Percentiles rank a stretch among this genome's conserved stretches.
Evolutionary conservation across 495 filamentous ascomycete genomes (phyloP).

Genomic region (Annulohypoxylon nitens): DNA sequence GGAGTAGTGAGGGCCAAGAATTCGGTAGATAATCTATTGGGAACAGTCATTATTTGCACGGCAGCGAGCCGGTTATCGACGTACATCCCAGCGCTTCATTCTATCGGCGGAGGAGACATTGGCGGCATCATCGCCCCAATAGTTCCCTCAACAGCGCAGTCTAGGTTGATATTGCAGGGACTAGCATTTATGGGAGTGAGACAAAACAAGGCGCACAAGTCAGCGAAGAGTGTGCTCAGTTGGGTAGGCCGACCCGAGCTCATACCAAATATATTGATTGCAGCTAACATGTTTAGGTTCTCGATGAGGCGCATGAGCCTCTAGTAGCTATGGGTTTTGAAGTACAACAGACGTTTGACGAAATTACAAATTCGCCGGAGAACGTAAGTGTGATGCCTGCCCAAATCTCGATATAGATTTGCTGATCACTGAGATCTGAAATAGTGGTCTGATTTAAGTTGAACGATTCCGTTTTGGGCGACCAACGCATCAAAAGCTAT

Average conservation of each 20-base stretch:
- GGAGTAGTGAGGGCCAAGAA: slow-evolving; percentile 86
- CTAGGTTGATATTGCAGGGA: slow-evolving; percentile 79
- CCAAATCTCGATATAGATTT: slow-evolving; percentile 24
- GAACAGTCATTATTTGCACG: slow-evolving; percentile 87
- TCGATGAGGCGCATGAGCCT: slow-evolving; percentile 77
- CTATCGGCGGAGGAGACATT: slow-evolving; percentile 62
- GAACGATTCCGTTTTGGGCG: slow-evolving; percentile 23
- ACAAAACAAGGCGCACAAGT: slow-evolving; percentile 82
- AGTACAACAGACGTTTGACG: slow-evolving; percentile 81
- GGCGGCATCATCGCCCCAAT: slow-evolving; percentile 87
- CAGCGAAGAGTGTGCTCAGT: slow-evolving; percentile 77
- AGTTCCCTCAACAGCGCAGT: slow-evolving; percentile 76
- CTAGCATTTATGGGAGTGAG: slow-evolving; percentile 83
- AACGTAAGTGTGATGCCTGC: slow-evolving; percentile 57
- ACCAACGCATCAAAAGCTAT: slow-evolving; percentile 9
- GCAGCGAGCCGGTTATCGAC: slow-evolving; percentile 73
- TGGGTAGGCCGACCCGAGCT: slow-evolving; percentile 68
- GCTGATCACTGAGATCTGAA: slow-evolving; percentile 31
- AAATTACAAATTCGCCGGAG: slow-evolving; percentile 80
- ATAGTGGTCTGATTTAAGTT: slow-evolving; percentile 58
- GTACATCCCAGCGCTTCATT: slow-evolving; percentile 75
- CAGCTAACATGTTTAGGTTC: slow-evolving; percentile 66
- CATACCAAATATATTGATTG: not conserved
- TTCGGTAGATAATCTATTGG: slow-evolving; percentile 74
- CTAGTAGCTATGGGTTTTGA: slow-evolving; percentile 82